Evolutionary conservation across 2,329 filamentous ascomycete genomes (phyloP).

Genomic region (Dothideomycetes sp.): DNA sequence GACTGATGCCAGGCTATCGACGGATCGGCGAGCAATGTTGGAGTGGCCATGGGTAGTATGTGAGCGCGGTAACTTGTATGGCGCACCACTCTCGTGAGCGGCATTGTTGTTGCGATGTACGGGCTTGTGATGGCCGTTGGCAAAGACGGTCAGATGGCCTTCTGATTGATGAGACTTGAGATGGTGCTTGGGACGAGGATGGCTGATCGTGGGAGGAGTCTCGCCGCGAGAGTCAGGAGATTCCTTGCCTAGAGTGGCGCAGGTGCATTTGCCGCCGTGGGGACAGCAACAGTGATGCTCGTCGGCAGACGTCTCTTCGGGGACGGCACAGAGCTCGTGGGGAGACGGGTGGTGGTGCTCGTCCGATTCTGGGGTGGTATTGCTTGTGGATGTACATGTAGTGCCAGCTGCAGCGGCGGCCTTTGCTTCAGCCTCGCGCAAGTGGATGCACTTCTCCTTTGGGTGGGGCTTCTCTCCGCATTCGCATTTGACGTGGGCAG

Average conservation of each 20-base stretch:
- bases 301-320: constrained; percentile 19
- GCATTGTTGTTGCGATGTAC: constrained; percentile 54
- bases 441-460: constrained; percentile 34
- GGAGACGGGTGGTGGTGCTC: no score
- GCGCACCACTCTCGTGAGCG: constrained; percentile 50
- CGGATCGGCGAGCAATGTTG: constrained; percentile 35
- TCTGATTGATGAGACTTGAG: constrained; percentile 49
- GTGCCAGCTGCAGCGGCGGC: constrained; percentile 10
- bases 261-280: constrained; percentile 49
- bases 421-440: constrained; percentile 25
- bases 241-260: constrained; percentile 46
- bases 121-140: constrained; percentile 55
- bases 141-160: constrained; percentile 47
- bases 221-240: background rate
- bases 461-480: constrained; percentile 73
- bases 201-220: background rate
- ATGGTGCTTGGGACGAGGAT: constrained; percentile 34
- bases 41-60: constrained; percentile 37
- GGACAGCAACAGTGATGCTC: constrained; percentile 41
- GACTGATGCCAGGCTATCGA: constrained; percentile 36
- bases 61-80: constrained; percentile 49
- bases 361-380: no score
- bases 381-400: no score
- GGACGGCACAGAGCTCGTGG: constrained; percentile 20
- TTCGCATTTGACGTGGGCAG: constrained; percentile 91